These are phyloP conservation scores for Tardiomyces blankii DNA, from an alignment of 1,139 yeast genomes.

Conservation along the genomic window DNA sequence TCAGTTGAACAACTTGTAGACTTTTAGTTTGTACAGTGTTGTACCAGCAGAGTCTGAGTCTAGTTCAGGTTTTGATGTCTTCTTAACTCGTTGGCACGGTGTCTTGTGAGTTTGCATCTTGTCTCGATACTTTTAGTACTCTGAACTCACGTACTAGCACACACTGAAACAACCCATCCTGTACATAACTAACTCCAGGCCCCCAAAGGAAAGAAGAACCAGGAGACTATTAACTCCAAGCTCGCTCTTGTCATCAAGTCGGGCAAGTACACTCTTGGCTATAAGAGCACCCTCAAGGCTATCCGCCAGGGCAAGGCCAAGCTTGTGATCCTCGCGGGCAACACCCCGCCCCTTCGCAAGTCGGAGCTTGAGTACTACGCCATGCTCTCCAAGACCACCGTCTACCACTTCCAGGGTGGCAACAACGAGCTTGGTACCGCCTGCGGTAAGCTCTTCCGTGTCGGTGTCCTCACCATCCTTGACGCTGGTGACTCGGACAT, in stretches of 20 bases:
- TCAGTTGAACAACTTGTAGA: too few relatives aligned
- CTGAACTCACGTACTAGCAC: too few relatives aligned
- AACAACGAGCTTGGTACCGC: constrained; percentile 99
- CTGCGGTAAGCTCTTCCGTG: constrained; percentile 99
- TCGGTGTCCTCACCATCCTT: constrained; percentile 89
- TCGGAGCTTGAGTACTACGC: constrained; percentile 99
- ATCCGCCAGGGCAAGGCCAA: constrained; percentile 99
- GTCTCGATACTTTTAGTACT: too few relatives aligned
- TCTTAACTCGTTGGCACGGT: too few relatives aligned
- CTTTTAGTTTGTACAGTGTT: too few relatives aligned
- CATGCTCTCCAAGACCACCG: constrained; percentile 97
- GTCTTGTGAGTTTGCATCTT: too few relatives aligned
- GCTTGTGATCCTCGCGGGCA: constrained; percentile 96
- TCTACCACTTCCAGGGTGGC: constrained; percentile 99
- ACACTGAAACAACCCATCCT: too few relatives aligned
- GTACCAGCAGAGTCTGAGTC: too few relatives aligned
- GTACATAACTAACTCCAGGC: constrained; percentile 40
- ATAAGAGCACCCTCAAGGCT: constrained; percentile 98
- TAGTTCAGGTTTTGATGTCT: too few relatives aligned
- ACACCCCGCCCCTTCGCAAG: constrained; percentile 99
- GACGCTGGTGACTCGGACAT: constrained; percentile 99
- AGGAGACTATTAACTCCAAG: constrained; percentile 96
- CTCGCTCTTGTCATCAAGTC: constrained; percentile 97
- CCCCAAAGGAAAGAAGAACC: constrained; percentile 83
- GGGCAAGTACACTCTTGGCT: constrained; percentile 99